phyloP scores from a whole-genome alignment of 2,329 filamentous ascomycete genomes.

The Trichoderma gracile region DNA sequence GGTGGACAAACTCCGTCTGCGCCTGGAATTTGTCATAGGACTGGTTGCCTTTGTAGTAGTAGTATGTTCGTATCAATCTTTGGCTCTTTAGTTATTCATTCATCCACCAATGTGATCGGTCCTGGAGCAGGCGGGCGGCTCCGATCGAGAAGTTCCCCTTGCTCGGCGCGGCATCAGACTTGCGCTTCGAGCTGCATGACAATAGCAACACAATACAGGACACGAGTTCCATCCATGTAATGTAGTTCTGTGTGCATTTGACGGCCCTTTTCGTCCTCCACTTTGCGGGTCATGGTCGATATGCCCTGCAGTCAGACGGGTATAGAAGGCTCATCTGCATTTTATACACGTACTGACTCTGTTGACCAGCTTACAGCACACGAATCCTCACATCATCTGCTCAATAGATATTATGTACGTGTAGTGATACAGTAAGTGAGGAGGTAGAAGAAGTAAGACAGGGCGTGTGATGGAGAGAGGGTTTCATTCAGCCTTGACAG shows the following conservation, averaged over 20 bases:
- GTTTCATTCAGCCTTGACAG: neutral
- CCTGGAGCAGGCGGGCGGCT: neutral
- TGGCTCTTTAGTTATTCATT: too few relatives aligned
- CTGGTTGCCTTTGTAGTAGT: neutral
- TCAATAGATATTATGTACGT: too few relatives aligned
- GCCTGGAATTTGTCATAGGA: neutral
- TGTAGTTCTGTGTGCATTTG: too few relatives aligned
- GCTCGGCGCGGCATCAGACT: neutral
- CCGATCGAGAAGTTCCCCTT: neutral
- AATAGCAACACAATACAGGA: slow-evolving; percentile 18
- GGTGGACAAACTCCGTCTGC: neutral
- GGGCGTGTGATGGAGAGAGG: slow-evolving; percentile 1
- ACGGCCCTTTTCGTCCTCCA: neutral
- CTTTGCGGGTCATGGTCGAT: slow-evolving; percentile 1
- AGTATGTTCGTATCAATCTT: too few relatives aligned
- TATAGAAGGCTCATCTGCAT: neutral
- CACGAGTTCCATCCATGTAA: too few relatives aligned
- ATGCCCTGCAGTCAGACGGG: neutral
- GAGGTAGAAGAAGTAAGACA: neutral
- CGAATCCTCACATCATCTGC: too few relatives aligned
- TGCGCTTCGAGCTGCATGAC: neutral
- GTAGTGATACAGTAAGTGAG: too few relatives aligned
- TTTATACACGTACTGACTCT: too few relatives aligned
- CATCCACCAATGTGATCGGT: neutral
- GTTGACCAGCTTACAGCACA: too few relatives aligned